Evolutionary conservation across 179 eudicot genomes (phyloP).

Genomic region (Patellifolia procumbens): DNA sequence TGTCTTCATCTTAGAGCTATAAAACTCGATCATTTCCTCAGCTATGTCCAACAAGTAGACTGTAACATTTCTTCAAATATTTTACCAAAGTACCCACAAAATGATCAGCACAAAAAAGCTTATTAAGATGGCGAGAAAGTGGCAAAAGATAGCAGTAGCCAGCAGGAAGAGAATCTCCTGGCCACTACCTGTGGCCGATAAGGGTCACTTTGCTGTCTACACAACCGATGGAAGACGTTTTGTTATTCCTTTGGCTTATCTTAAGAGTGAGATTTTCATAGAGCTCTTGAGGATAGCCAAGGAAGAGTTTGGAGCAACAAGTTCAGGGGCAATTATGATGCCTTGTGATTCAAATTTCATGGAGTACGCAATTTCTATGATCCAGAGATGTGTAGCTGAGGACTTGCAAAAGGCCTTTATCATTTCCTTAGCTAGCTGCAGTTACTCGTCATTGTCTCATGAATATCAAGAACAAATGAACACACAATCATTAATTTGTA

Average conservation of each 20-base stretch:
- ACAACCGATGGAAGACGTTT: slow-evolving; percentile 36
- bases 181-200: slow-evolving; percentile 18
- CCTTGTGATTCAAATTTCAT: slow-evolving; percentile 42
- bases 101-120: slow-evolving; percentile 44
- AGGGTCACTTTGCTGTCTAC: slow-evolving; percentile 51
- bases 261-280: slow-evolving; percentile 29
- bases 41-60: background rate
- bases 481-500: background rate
- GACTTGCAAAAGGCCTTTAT: slow-evolving; percentile 33
- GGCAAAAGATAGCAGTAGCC: slow-evolving; percentile 36
- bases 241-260: slow-evolving; percentile 36
- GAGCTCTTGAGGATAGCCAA: slow-evolving; percentile 42
- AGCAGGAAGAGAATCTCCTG: slow-evolving; percentile 31
- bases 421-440: slow-evolving; percentile 11
- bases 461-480: background rate
- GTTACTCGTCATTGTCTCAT: background rate
- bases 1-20: slow-evolving; percentile 8
- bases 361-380: slow-evolving; percentile 26
- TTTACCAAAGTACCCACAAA: background rate
- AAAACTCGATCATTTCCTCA: background rate
- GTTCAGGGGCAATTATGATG: slow-evolving; percentile 31
- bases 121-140: slow-evolving; percentile 40
- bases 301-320: slow-evolving; percentile 40
- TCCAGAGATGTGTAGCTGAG: slow-evolving; percentile 17
- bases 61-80: background rate